Evolutionary conservation across 2,329 filamentous ascomycete species (phyloP).

Genomic region (Aspergillus ibericus): DNA sequence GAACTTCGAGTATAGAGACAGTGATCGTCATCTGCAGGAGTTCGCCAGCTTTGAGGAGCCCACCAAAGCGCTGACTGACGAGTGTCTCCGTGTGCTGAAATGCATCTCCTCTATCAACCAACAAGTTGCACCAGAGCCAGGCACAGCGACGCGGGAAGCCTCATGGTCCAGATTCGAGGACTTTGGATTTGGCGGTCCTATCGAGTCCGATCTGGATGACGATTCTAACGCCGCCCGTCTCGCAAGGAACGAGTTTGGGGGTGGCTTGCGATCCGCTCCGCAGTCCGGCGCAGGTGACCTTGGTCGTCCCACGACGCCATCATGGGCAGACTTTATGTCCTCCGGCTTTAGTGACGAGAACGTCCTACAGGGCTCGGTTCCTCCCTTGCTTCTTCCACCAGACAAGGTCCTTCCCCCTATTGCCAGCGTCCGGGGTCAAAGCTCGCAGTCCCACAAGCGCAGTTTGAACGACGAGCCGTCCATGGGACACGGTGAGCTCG

Average conservation of each 20-base stretch:
- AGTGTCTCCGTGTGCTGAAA: conserved; percentile 86
- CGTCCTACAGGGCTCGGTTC: conserved; percentile 56
- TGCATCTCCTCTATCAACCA: conserved; percentile 88
- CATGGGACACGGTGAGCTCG: conserved; percentile 88
- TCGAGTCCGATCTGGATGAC: conserved; percentile 69
- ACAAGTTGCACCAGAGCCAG: conserved; percentile 69
- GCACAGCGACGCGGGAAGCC: conserved; percentile 75
- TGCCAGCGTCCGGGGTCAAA: conserved; percentile 67
- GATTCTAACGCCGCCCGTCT: conserved; percentile 42
- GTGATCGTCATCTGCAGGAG: conserved; percentile 77
- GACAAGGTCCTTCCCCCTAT: conserved; percentile 90
- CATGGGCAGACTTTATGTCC: conserved; percentile 96
- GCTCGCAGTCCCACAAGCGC: conserved; percentile 80
- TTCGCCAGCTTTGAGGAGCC: conserved; percentile 91
- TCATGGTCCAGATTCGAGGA: conserved; percentile 98
- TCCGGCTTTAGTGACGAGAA: conserved; percentile 84
- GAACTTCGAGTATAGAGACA: conserved; percentile 92
- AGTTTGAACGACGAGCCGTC: conserved; percentile 66
- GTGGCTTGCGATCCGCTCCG: conserved; percentile 64
- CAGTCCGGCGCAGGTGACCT: conserved; percentile 66
- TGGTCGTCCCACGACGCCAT: conserved; percentile 87
- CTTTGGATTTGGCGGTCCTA: conserved; percentile 77
- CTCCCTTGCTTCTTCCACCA: conserved; percentile 78
- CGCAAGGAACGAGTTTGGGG: conserved; percentile 38
- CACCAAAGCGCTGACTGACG: conserved; percentile 81